Evolutionary conservation across 2,329 filamentous ascomycete genomes (phyloP), one percentile per base, ranked within the genome.

Genomic region (Penicillium fuscoglaucum): DNA sequence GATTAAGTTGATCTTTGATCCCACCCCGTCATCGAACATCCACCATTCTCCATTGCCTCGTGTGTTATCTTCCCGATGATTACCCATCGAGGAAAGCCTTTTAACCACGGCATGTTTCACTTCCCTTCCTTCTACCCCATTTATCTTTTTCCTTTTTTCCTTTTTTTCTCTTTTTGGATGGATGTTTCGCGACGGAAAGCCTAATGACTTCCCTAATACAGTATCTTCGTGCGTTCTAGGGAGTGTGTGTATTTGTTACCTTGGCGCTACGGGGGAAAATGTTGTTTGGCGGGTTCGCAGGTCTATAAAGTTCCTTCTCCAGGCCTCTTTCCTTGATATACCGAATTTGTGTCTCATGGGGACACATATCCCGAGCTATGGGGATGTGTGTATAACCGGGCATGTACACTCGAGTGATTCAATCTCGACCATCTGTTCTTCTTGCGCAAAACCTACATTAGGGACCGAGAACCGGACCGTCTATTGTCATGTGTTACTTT

Each of bases 221-320:
- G 63, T 63, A 66, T 71, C 61, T 70, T 68, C 64, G 56, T 68
- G 63, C 65, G 67, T 68, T 68, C 61, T 71, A 65, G 68, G 70
- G 68, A 64, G 61, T 64, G 60, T 68, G 55, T 66, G 58, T 64
- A 62, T 68, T 63, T 67, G 60, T 68, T 70, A 70, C 66, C 67
- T 72, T 69, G 72, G 72, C 72, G 72, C 71, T 72, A 67, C 55
- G 66, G 71, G 69, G 66, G 66, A 68, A 68, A 70, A 68, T 67
- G 60, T 60, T 69, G 64, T 70, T 71, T 62, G 70, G 66, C 66
- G 63, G 67, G 67, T 68, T 68, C 67, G 61, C 67, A 67, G 62
- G 64, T 62, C 61, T 66, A 66, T 68, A 66, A 59, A 67, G 57
- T 61, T 59, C 58, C 55, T 63, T 64, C 65, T 65, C 58, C 37